These are phyloP conservation scores for Phytophthora ramorum DNA, from an alignment of 352 stramenopile genomes.

Conservation along the genomic window DNA sequence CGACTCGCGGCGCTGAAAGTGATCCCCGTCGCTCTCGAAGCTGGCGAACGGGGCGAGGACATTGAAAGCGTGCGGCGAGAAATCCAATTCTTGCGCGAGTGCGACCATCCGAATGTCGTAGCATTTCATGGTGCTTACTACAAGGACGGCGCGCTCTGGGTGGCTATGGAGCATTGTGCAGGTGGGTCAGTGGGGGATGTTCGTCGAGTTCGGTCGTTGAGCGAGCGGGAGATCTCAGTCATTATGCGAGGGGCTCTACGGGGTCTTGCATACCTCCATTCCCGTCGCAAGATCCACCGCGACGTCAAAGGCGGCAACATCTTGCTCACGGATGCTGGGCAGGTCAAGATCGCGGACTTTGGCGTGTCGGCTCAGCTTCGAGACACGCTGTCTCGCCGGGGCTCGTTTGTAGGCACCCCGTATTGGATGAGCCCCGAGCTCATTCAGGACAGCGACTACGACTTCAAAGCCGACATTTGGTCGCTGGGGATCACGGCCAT, in stretches of 20 bases:
- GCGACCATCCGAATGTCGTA: constrained; percentile 79
- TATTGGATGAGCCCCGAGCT: constrained; percentile 97
- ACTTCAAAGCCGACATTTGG: constrained; percentile 93
- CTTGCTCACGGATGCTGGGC: constrained; percentile 90
- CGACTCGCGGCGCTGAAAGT: constrained; percentile 74
- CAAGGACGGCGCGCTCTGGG: constrained; percentile 86
- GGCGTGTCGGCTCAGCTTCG: constrained; percentile 74
- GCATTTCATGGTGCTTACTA: constrained; percentile 83
- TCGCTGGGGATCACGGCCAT: constrained; percentile 92
- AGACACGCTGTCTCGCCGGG: constrained; percentile 60
- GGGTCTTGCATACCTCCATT: constrained; percentile 88
- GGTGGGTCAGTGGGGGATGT: constrained; percentile 86
- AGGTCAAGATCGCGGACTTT: constrained; percentile 97
- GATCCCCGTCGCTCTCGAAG: constrained; percentile 69
- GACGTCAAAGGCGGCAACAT: constrained; percentile 97
- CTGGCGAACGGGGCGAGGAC: constrained; percentile 68
- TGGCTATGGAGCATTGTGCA: constrained; percentile 91
- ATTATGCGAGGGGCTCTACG: constrained; percentile 80
- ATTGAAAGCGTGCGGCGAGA: constrained; percentile 74
- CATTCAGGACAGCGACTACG: constrained; percentile 93
- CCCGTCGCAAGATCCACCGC: constrained; percentile 90
- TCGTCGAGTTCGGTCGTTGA: constrained; percentile 48
- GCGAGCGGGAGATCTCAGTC: constrained; percentile 77
- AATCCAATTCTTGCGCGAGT: constrained; percentile 78
- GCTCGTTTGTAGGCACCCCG: constrained; percentile 91